These are phyloP conservation scores for Poa pratensis DNA, from an alignment of 176 grass and related monocot species.

Conservation along the genomic window DNA sequence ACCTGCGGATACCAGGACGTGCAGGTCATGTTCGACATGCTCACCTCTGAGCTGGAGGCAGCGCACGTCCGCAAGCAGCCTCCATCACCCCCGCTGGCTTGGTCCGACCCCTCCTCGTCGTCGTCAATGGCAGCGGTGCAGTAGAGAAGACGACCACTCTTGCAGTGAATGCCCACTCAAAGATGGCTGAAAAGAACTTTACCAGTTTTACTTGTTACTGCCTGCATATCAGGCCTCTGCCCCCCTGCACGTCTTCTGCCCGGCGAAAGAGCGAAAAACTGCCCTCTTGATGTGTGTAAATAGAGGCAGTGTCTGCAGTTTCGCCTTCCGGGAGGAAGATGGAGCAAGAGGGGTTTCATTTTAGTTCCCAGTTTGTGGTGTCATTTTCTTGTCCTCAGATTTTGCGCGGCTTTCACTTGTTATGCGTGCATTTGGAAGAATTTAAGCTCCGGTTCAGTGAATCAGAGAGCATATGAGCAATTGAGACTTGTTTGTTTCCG, in stretches of 20 bases:
- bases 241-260: conserved; percentile 59
- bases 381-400: background rate
- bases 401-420: background rate
- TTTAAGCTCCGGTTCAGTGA: background rate
- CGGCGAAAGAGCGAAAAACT: conserved; percentile 23
- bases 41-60: conserved; percentile 71
- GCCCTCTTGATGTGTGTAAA: conserved; percentile 41
- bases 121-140: background rate
- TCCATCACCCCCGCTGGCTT: background rate
- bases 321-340: conserved; percentile 33
- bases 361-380: background rate
- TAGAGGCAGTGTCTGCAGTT: conserved; percentile 38
- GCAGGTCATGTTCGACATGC: conserved; percentile 91
- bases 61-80: conserved; percentile 27
- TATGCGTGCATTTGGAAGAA: background rate
- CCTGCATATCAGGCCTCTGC: conserved; percentile 6
- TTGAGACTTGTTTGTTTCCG: background rate
- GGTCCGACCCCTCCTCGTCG: conserved; percentile 25
- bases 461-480: conserved; percentile 21
- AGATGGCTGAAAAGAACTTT: conserved; percentile 1
- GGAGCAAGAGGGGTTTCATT: conserved; percentile 58
- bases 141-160: background rate
- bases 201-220: conserved; percentile 7
- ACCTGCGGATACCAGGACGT: conserved; percentile 87
- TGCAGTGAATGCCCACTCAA: background rate